Evolutionary conservation across 148 eudicot species (phyloP).

Genomic region (Tetragonia tetragonoides): DNA sequence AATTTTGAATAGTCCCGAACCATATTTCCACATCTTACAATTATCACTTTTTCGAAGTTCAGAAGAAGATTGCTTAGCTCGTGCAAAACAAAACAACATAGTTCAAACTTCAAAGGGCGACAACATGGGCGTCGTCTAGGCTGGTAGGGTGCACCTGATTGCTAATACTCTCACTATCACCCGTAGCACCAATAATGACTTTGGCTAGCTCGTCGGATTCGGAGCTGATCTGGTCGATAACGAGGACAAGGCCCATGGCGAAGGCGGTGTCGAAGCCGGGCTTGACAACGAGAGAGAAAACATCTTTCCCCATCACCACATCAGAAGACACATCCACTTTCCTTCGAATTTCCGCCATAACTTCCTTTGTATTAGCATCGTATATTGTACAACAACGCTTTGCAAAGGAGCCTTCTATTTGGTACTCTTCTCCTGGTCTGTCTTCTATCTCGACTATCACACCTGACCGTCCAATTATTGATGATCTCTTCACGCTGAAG

Average conservation of each 20-base stretch:
- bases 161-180: slow-evolving; percentile 18
- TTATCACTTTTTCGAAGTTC: too few relatives aligned
- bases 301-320: slow-evolving; percentile 77
- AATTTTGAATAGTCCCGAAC: too few relatives aligned
- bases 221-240: slow-evolving; percentile 61
- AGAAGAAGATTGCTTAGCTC: too few relatives aligned
- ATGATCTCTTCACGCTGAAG: slow-evolving; percentile 83
- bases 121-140: slow-evolving; percentile 8
- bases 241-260: slow-evolving; percentile 78
- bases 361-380: slow-evolving; percentile 36
- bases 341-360: slow-evolving; percentile 72
- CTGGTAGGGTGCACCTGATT: background rate
- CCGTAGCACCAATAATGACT: slow-evolving; percentile 5
- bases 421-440: slow-evolving; percentile 54
- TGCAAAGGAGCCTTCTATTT: slow-evolving; percentile 68
- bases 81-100: background rate
- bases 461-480: slow-evolving; percentile 76
- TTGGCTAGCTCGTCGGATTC: slow-evolving; percentile 25
- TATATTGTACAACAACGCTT: slow-evolving; percentile 62
- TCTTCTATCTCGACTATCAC: slow-evolving; percentile 65
- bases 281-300: slow-evolving; percentile 49
- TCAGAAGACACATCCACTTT: slow-evolving; percentile 68
- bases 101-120: background rate
- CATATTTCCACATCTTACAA: too few relatives aligned
- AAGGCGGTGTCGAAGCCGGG: slow-evolving; percentile 80